phyloP scores from a whole-genome alignment of 257 asterid species.

The Verbena officinalis region DNA sequence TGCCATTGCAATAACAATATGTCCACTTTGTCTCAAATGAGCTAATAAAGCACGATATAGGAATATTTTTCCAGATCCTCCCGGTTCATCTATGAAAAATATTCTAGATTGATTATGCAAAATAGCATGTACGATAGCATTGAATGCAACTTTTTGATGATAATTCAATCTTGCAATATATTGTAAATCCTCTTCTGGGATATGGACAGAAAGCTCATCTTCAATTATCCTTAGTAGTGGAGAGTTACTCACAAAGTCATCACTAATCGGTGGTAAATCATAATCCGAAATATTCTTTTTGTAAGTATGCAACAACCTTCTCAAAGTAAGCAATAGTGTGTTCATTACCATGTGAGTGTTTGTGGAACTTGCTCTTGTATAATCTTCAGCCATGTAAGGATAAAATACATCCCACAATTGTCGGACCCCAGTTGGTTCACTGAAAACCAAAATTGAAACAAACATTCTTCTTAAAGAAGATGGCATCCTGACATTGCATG shows the following conservation, averaged over 20 bases:
- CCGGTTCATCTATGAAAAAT: conserved; percentile 7
- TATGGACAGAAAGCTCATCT: neutral
- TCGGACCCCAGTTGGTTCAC: too few relatives aligned
- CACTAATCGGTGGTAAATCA: neutral
- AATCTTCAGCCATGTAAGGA: too few relatives aligned
- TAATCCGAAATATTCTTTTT: neutral
- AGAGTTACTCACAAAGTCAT: neutral
- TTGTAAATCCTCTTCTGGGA: neutral
- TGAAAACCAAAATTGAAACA: too few relatives aligned
- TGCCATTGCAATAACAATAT: neutral
- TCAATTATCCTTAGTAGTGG: neutral
- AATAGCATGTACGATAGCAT: too few relatives aligned
- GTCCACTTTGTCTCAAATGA: neutral
- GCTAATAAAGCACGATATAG: neutral
- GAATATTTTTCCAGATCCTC: neutral
- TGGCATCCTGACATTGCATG: too few relatives aligned
- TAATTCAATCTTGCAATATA: neutral
- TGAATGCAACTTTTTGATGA: too few relatives aligned
- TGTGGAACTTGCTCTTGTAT: too few relatives aligned
- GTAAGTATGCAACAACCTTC: neutral
- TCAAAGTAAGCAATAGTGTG: neutral
- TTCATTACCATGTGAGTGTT: too few relatives aligned
- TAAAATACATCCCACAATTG: too few relatives aligned
- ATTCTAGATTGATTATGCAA: too few relatives aligned
- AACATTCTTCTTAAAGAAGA: too few relatives aligned